Evolutionary conservation across 2,329 filamentous ascomycete species (phyloP).

Genomic region (Exophiala oligosperma): DNA sequence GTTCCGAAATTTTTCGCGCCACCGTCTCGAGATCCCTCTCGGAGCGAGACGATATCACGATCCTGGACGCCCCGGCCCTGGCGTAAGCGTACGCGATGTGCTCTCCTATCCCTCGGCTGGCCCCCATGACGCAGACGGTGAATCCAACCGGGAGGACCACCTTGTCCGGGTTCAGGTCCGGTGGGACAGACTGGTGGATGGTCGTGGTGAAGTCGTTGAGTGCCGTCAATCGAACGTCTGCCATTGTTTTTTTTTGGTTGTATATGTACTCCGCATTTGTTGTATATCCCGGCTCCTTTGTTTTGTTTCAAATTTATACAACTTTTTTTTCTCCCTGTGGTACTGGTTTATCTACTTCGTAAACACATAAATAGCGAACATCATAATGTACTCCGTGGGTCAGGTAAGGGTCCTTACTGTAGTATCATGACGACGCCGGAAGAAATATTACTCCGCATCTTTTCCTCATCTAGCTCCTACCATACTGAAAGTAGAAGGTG

Average conservation of each 20-base stretch:
- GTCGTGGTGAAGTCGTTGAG: constrained; percentile 19
- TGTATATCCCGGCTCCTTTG: too few species aligned
- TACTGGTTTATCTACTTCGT: too few species aligned
- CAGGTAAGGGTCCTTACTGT: too few species aligned
- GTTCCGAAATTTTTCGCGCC: constrained; percentile 29
- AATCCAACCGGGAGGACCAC: constrained; percentile 31
- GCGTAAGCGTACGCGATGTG: constrained; percentile 37
- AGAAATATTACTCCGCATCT: too few species aligned
- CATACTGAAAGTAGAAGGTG: too few species aligned
- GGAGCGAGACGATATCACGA: constrained; percentile 37
- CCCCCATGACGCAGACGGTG: constrained; percentile 39
- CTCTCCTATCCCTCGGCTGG: constrained; percentile 38
- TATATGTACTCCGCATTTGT: too few species aligned
- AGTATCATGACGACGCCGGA: neutral
- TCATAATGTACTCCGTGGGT: too few species aligned
- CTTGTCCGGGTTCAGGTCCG: constrained; percentile 22
- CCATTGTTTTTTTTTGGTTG: neutral
- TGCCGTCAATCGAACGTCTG: constrained; percentile 19
- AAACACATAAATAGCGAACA: too few species aligned
- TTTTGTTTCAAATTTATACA: too few species aligned
- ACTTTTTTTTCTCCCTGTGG: too few species aligned
- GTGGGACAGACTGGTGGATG: constrained; percentile 8
- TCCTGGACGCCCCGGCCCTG: constrained; percentile 33
- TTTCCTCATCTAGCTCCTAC: too few species aligned
- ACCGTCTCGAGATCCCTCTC: constrained; percentile 33